Evolutionary conservation across 2,329 filamentous ascomycete species (phyloP).

Genomic region (Calonectria honghensis): DNA sequence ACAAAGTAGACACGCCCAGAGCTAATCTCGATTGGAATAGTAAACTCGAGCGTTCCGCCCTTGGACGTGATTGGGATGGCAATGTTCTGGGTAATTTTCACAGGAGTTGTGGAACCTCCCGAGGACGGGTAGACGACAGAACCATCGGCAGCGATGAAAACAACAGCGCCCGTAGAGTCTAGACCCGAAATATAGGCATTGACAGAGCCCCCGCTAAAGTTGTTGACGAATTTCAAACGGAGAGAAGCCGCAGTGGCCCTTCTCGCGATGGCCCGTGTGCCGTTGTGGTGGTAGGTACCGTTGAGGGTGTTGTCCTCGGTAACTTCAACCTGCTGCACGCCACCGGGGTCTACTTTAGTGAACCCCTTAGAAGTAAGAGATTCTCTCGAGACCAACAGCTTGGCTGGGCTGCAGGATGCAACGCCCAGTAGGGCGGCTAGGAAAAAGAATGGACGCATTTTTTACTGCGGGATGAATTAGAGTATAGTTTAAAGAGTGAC

Average conservation of each 20-base stretch:
- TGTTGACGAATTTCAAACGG: slow-evolving; percentile 64
- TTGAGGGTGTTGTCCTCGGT: slow-evolving; percentile 64
- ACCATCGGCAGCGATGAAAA: slow-evolving; percentile 66
- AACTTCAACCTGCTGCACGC: slow-evolving; percentile 58
- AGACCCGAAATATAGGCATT: slow-evolving; percentile 68
- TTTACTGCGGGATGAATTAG: slow-evolving; percentile 36
- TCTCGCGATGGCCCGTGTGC: slow-evolving; percentile 28
- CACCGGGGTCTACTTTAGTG: slow-evolving; percentile 58
- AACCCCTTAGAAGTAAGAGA: slow-evolving; percentile 51
- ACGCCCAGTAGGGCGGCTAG: slow-evolving; percentile 48
- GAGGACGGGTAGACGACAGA: slow-evolving; percentile 65
- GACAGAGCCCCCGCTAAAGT: slow-evolving; percentile 61
- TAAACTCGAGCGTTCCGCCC: slow-evolving; percentile 62
- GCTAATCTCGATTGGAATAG: slow-evolving; percentile 62
- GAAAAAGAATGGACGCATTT: slow-evolving; percentile 52
- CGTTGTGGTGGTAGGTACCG: slow-evolving; percentile 56
- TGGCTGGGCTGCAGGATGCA: slow-evolving; percentile 45
- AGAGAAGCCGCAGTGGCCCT: slow-evolving; percentile 44
- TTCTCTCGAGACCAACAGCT: slow-evolving; percentile 33
- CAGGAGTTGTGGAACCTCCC: slow-evolving; percentile 58
- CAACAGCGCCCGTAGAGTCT: slow-evolving; percentile 62
- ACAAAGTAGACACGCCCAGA: slow-evolving; percentile 68
- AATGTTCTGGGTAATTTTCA: slow-evolving; percentile 62
- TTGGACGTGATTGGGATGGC: slow-evolving; percentile 64
- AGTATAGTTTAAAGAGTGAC: slow-evolving; percentile 33